phyloP scores from a whole-genome alignment of 169 alveolate species.

The Plasmodium coatneyi region DNA sequence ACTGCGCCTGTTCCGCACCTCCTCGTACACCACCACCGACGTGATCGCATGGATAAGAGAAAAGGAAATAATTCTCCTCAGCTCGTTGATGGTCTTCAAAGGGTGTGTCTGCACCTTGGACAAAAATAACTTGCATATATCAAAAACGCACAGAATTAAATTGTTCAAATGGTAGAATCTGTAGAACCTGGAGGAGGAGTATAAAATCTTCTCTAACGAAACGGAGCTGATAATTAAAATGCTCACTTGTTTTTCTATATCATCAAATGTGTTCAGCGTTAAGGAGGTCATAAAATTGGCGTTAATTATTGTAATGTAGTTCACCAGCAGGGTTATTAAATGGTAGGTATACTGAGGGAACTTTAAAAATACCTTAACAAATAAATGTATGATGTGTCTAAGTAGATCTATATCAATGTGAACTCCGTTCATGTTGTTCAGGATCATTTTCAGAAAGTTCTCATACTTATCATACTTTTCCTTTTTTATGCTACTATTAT shows the following conservation, averaged over 20 bases:
- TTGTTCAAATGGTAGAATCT: constrained; percentile 46
- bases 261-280: constrained; percentile 72
- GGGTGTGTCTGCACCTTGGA: constrained; percentile 74
- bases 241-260: constrained; percentile 75
- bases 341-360: constrained; percentile 61
- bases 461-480: constrained; percentile 67
- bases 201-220: constrained; percentile 47
- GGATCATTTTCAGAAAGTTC: constrained; percentile 22
- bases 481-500: constrained; percentile 33
- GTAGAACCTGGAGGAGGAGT: constrained; percentile 17
- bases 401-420: constrained; percentile 65
- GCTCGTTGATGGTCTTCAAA: constrained; percentile 60
- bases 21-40: constrained; percentile 3
- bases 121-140: constrained; percentile 65
- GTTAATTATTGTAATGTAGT: constrained; percentile 65
- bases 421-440: constrained; percentile 70
- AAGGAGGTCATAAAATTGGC: constrained; percentile 76
- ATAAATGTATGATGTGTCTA: constrained; percentile 35
- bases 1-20: neutral
- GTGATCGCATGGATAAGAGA: constrained; percentile 52
- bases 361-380: constrained; percentile 37
- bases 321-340: constrained; percentile 69
- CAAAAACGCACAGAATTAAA: constrained; percentile 58
- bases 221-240: constrained; percentile 55
- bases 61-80: constrained; percentile 66